Evolutionary conservation across 2,329 filamentous ascomycete genomes (phyloP).

Genomic region (Chaetomiaceae sp.): DNA sequence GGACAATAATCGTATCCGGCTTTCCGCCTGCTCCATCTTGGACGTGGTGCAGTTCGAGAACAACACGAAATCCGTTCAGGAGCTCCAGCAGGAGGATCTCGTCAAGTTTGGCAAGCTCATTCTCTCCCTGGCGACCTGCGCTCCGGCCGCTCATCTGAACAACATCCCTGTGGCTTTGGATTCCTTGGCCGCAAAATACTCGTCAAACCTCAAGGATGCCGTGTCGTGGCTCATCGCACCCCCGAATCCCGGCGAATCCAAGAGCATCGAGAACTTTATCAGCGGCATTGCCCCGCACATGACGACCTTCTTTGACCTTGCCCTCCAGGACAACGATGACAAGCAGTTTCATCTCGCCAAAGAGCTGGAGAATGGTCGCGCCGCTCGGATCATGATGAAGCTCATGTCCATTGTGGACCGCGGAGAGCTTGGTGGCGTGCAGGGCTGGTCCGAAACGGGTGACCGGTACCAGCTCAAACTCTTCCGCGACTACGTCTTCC

Average conservation of each 20-base stretch:
- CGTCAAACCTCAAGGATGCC: constrained; percentile 70
- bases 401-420: constrained; percentile 85
- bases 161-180: constrained; percentile 70
- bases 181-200: constrained; percentile 68
- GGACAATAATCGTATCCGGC: constrained; percentile 80
- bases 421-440: constrained; percentile 73
- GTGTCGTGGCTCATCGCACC: constrained; percentile 77
- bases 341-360: constrained; percentile 65
- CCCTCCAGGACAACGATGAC: constrained; percentile 74
- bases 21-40: constrained; percentile 83
- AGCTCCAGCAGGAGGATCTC: constrained; percentile 85
- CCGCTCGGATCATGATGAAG: constrained; percentile 76
- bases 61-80: constrained; percentile 57
- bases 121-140: constrained; percentile 73
- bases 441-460: constrained; percentile 84
- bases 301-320: constrained; percentile 68
- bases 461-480: constrained; percentile 90
- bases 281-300: constrained; percentile 73
- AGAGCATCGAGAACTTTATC: constrained; percentile 76
- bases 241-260: constrained; percentile 50
- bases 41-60: constrained; percentile 82
- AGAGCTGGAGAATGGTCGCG: constrained; percentile 84
- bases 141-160: constrained; percentile 45
- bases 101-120: constrained; percentile 78
- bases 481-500: constrained; percentile 95